Evolutionary conservation across 2,329 filamentous ascomycete genomes (phyloP).

Genomic region (Botryotinia convoluta): DNA sequence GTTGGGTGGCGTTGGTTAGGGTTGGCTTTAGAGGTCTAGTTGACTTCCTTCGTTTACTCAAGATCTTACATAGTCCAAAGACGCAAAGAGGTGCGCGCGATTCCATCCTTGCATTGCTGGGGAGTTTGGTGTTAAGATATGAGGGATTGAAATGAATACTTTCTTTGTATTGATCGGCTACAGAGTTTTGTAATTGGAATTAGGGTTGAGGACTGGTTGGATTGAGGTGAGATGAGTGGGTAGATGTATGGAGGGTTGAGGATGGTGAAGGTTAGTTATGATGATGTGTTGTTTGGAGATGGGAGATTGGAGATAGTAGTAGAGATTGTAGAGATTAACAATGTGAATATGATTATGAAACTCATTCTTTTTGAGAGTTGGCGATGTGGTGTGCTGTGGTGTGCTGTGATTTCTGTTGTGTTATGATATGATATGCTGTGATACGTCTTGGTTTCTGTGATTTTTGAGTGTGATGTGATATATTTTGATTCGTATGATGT

Average conservation of each 20-base stretch:
- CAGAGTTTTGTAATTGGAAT: neutral
- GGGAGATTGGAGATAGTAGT: neutral
- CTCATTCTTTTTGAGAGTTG: neutral
- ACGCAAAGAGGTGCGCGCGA: neutral
- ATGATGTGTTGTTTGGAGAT: too few species aligned
- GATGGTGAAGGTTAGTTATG: too few species aligned
- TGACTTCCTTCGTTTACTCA: neutral
- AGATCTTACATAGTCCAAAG: neutral
- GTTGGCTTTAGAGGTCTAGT: neutral
- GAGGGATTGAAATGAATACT: neutral
- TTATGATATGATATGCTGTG: neutral
- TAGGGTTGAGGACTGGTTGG: neutral
- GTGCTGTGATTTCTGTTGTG: neutral
- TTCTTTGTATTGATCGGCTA: neutral
- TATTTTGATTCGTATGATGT: rapidly evolving
- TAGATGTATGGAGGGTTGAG: too few species aligned
- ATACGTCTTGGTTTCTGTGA: too few species aligned
- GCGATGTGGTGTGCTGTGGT: neutral
- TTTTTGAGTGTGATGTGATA: neutral
- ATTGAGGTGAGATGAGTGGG: neutral
- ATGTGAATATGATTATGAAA: neutral
- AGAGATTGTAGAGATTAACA: neutral
- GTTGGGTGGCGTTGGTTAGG: neutral
- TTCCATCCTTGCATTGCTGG: neutral
- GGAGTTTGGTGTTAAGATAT: neutral